Evolutionary conservation across 495 filamentous ascomycete genomes (phyloP).

Genomic region (Podospora australis): DNA sequence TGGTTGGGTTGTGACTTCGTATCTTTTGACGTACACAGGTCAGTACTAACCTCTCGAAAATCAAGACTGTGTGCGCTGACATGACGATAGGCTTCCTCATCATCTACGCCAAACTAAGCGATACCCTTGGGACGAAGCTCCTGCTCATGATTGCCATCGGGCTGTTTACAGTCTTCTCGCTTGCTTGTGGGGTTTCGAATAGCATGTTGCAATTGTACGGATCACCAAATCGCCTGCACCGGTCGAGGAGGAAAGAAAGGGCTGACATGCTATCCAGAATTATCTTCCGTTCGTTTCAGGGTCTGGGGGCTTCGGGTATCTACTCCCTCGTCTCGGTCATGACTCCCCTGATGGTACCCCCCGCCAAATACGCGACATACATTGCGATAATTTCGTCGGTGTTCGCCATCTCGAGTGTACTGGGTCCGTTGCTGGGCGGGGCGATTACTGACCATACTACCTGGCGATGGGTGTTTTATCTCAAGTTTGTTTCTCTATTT

Average conservation of each 20-base stretch:
- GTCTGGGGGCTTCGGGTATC: conserved; percentile 48
- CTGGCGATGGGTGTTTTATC: conserved; percentile 37
- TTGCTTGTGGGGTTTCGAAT: conserved; percentile 43
- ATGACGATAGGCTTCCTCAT: conserved; percentile 40
- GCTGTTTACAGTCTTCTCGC: conserved; percentile 47
- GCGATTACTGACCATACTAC: conserved; percentile 26
- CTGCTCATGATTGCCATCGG: conserved; percentile 36
- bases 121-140: conserved; percentile 47
- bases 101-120: conserved; percentile 46
- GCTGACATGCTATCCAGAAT: conserved; percentile 31
- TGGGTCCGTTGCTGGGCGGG: conserved; percentile 42
- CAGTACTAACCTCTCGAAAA: neutral
- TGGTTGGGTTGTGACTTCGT: conserved; percentile 52
- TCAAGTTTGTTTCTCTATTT: conserved; percentile 26
- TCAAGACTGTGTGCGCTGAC: neutral
- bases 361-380: conserved; percentile 36
- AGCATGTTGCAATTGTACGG: conserved; percentile 44
- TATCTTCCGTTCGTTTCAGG: conserved; percentile 48
- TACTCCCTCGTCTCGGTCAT: conserved; percentile 47
- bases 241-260: neutral
- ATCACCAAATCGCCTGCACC: neutral
- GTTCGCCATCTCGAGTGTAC: conserved; percentile 37
- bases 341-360: conserved; percentile 41
- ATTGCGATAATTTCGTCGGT: conserved; percentile 42
- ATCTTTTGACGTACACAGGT: conserved; percentile 50